These are phyloP conservation scores for Ophiostoma quercus DNA, from an alignment of 2,329 filamentous ascomycete species.

Conservation along the genomic window DNA sequence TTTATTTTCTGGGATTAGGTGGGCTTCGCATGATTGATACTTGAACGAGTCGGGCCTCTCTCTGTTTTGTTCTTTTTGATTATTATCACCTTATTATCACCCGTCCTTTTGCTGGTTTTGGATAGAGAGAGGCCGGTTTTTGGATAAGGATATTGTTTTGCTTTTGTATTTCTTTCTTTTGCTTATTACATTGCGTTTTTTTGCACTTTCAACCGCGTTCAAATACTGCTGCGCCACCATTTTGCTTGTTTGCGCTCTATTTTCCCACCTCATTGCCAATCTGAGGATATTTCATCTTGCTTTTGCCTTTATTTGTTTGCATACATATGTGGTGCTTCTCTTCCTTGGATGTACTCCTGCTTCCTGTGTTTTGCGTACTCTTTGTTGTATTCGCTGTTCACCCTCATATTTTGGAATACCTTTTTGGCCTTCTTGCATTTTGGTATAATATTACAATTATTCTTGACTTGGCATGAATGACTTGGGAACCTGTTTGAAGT, in stretches of 20 bases:
- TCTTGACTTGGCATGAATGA: neutral
- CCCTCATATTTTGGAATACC: neutral
- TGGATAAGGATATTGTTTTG: neutral
- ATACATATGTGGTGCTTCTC: neutral
- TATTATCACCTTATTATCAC: neutral
- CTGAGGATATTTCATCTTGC: neutral
- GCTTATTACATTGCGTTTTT: neutral
- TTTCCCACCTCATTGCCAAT: neutral
- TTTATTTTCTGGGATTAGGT: slow-evolving; percentile 13
- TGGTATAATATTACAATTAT: neutral
- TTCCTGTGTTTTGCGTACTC: neutral
- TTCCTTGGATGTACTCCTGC: neutral
- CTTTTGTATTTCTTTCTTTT: neutral
- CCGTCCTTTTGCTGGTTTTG: neutral
- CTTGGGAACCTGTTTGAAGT: neutral
- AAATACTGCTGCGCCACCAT: neutral
- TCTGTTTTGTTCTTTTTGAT: slow-evolving; percentile 8
- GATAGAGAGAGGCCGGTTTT: slow-evolving; percentile 1
- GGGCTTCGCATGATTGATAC: slow-evolving; percentile 18
- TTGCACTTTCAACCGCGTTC: neutral
- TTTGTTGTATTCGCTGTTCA: neutral
- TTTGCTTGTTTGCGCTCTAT: neutral
- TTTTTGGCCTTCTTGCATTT: neutral
- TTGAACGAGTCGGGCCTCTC: slow-evolving; percentile 10
- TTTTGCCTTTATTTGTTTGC: neutral